These are phyloP conservation scores for Chaetomium olivaceum DNA, from an alignment of 2,329 filamentous ascomycete genomes.

Conservation along the genomic window DNA sequence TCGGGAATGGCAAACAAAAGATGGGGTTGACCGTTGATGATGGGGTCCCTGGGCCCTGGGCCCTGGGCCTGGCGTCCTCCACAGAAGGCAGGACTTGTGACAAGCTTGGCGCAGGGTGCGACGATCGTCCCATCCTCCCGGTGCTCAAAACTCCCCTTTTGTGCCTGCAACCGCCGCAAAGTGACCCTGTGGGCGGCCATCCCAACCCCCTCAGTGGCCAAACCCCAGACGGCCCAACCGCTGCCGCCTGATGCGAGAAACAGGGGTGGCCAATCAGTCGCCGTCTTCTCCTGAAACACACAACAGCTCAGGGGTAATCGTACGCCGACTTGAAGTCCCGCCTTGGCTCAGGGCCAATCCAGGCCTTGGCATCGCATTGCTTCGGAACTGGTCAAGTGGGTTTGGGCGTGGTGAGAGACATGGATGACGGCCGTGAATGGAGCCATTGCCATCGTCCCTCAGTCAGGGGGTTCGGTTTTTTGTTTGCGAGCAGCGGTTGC, in stretches of 20 bases:
- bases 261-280: slow-evolving; percentile 8
- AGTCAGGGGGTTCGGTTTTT: slow-evolving; percentile 1
- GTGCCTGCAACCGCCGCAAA: not conserved
- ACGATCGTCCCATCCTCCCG: not conserved
- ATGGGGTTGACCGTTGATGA: not conserved
- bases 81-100: not conserved
- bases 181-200: not conserved
- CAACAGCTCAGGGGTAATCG: not conserved
- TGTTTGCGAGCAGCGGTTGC: not conserved
- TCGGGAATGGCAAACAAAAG: not conserved
- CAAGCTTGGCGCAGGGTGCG: not conserved
- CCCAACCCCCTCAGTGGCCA: slow-evolving; percentile 5
- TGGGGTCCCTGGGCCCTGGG: not conserved
- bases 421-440: not conserved
- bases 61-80: not conserved
- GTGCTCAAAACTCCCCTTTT: not conserved
- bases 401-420: not conserved
- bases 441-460: not conserved
- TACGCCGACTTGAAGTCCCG: not conserved
- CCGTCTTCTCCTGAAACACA: not conserved
- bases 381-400: slow-evolving; percentile 13
- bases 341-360: slow-evolving; percentile 3
- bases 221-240: not conserved
- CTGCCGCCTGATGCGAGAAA: not conserved
- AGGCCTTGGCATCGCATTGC: slow-evolving; percentile 9